These are phyloP conservation scores for Macrolepiota fuliginosa DNA, from an alignment of 768 basidiomycete species.

Conservation along the genomic window DNA sequence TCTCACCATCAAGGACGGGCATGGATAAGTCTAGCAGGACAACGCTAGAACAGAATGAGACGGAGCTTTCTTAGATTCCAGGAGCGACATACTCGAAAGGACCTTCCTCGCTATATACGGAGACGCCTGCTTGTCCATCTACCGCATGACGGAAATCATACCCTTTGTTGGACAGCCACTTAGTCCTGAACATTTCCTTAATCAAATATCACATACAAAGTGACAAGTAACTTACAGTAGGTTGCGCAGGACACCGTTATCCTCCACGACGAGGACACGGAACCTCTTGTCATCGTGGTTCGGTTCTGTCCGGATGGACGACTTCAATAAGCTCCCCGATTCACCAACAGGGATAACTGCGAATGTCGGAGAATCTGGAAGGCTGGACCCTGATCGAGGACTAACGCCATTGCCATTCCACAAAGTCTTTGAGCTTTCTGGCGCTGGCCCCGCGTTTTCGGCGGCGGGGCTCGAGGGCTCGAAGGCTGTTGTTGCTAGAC, in stretches of 20 bases:
- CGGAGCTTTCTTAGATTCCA: background rate
- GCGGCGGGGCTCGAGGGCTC: background rate
- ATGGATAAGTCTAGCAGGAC: conserved; percentile 89
- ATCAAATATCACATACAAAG: background rate
- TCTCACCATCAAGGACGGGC: conserved; percentile 85
- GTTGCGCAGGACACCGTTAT: conserved; percentile 82
- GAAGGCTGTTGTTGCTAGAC: background rate
- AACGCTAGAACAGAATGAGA: conserved; percentile 45
- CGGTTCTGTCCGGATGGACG: conserved; percentile 49
- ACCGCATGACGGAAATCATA: conserved; percentile 77
- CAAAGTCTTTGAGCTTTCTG: conserved; percentile 24
- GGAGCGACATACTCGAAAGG: conserved; percentile 78
- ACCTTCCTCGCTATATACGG: conserved; percentile 64
- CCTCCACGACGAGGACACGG: conserved; percentile 84
- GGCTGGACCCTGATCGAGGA: conserved; percentile 20
- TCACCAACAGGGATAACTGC: conserved; percentile 54
- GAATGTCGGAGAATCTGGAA: conserved; percentile 15
- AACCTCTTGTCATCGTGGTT: conserved; percentile 42
- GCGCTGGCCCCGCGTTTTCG: background rate
- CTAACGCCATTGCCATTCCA: conserved; percentile 22
- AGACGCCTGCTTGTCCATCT: conserved; percentile 85
- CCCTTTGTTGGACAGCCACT: conserved; percentile 72
- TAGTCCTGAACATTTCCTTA: conserved; percentile 33
- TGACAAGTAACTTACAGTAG: conserved; percentile 57
- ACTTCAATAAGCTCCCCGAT: conserved; percentile 68